Percentiles rank a stretch among this genome's conserved stretches.
Evolutionary conservation across 1,139 yeast genomes (phyloP).

Genomic region (Taphrina sp.): DNA sequence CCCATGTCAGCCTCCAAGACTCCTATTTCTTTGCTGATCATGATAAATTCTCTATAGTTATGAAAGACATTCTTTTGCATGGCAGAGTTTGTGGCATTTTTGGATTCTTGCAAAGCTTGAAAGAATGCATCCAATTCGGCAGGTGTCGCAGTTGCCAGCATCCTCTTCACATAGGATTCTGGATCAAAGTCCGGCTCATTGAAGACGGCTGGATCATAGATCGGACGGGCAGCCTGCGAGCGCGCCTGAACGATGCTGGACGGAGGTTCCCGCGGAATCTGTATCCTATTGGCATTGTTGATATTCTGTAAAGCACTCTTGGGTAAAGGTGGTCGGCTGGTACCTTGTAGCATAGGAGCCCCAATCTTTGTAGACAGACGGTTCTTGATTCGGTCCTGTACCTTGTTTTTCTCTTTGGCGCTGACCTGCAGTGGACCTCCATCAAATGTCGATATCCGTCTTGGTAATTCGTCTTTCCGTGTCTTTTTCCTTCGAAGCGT

Average conservation of each 20-base stretch:
- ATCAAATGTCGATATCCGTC: slow-evolving; percentile 20
- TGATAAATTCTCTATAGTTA: slow-evolving; percentile 36
- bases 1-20: slow-evolving; percentile 33
- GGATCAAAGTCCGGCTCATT: slow-evolving; percentile 32
- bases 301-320: slow-evolving; percentile 15
- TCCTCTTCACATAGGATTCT: slow-evolving; percentile 29
- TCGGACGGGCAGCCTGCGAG: slow-evolving; percentile 5
- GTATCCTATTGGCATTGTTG: slow-evolving; percentile 17
- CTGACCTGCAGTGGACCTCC: slow-evolving; percentile 22
- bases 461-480: slow-evolving; percentile 23
- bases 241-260: neutral
- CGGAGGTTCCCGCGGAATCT: slow-evolving; percentile 26
- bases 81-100: slow-evolving; percentile 26
- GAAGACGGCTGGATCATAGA: slow-evolving; percentile 28
- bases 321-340: slow-evolving; percentile 13
- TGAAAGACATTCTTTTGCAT: slow-evolving; percentile 36
- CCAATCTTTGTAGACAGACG: slow-evolving; percentile 27
- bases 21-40: slow-evolving; percentile 35
- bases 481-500: slow-evolving; percentile 23
- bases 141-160: slow-evolving; percentile 34
- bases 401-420: slow-evolving; percentile 27
- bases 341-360: slow-evolving; percentile 2
- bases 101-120: slow-evolving; percentile 23
- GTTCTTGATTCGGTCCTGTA: slow-evolving; percentile 29
- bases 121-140: slow-evolving; percentile 34